Evolutionary conservation across 2,329 filamentous ascomycete species (phyloP).

Genomic region (Furcasterigmium sp.): DNA sequence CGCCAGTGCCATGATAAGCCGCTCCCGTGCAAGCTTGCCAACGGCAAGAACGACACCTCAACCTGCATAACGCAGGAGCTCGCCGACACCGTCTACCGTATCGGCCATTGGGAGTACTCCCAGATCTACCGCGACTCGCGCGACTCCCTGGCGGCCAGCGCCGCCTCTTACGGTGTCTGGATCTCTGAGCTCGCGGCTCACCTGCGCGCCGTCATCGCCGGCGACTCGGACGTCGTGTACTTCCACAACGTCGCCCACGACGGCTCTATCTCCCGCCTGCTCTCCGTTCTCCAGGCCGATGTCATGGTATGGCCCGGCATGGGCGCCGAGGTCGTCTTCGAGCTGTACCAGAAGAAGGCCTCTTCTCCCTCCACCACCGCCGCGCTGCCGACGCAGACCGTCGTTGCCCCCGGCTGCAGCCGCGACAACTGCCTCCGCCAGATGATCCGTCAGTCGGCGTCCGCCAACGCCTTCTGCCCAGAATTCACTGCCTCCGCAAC

Average conservation of each 20-base stretch:
- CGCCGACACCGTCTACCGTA: slow-evolving; percentile 66
- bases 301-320: slow-evolving; percentile 82
- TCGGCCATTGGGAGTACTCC: slow-evolving; percentile 78
- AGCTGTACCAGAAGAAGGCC: slow-evolving; percentile 53
- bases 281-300: slow-evolving; percentile 67
- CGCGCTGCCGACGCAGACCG: slow-evolving; percentile 11
- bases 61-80: slow-evolving; percentile 57
- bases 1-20: slow-evolving; percentile 71
- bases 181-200: slow-evolving; percentile 65
- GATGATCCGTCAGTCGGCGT: slow-evolving; percentile 17
- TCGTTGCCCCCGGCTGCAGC: slow-evolving; percentile 15
- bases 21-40: slow-evolving; percentile 59
- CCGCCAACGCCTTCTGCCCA: slow-evolving; percentile 18
- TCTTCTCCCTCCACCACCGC: slow-evolving; percentile 4
- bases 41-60: background rate
- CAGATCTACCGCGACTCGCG: slow-evolving; percentile 68
- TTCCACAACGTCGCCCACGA: slow-evolving; percentile 79
- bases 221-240: slow-evolving; percentile 41
- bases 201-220: slow-evolving; percentile 47
- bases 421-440: slow-evolving; percentile 24
- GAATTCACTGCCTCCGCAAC: slow-evolving; percentile 11
- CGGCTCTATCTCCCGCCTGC: slow-evolving; percentile 61
- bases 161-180: slow-evolving; percentile 65
- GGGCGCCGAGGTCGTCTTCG: slow-evolving; percentile 74
- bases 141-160: slow-evolving; percentile 56